Conservation (phyloP, 1,139 yeast genomes). For the Yamadazyma siamensis region DNA sequence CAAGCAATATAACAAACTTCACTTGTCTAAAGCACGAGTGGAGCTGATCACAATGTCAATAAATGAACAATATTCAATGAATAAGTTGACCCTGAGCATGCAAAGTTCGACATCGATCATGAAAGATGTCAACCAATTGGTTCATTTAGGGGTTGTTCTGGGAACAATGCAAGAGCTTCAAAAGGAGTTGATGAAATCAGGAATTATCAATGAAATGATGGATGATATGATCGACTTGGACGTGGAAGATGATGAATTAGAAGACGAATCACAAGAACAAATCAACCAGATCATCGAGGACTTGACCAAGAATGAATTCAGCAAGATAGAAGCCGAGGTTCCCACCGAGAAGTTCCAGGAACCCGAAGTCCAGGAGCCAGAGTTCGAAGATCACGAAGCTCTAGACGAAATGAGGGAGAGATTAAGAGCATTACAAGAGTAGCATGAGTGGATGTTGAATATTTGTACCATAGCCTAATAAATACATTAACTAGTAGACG, state of each 20-base stretch:
- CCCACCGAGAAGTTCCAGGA: slow-evolving; percentile 35
- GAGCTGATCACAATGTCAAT: slow-evolving; percentile 85
- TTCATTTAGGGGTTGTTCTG: slow-evolving; percentile 75
- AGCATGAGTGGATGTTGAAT: slow-evolving; percentile 2
- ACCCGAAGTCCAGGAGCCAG: slow-evolving; percentile 15
- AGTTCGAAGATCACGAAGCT: slow-evolving; percentile 68
- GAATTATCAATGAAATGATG: slow-evolving; percentile 93
- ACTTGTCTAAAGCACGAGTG: slow-evolving; percentile 79
- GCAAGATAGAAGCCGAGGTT: slow-evolving; percentile 40
- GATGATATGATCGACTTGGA: slow-evolving; percentile 80
- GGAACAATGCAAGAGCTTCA: slow-evolving; percentile 85
- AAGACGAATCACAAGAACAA: slow-evolving; percentile 71
- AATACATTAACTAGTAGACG: background rate
- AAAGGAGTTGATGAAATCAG: slow-evolving; percentile 85
- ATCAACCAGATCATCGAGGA: slow-evolving; percentile 46
- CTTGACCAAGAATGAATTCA: slow-evolving; percentile 42
- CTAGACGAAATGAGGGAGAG: slow-evolving; percentile 87
- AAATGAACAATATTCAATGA: slow-evolving; percentile 87
- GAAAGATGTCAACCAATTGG: slow-evolving; percentile 82
- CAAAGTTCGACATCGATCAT: slow-evolving; percentile 75
- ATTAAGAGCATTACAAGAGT: slow-evolving; percentile 79
- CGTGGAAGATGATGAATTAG: slow-evolving; percentile 60
- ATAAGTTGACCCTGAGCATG: slow-evolving; percentile 79
- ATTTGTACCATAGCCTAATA: background rate
- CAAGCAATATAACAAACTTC: slow-evolving; percentile 71